A percentile compares a stretch with the other conserved stretches of the same genome.
These are phyloP conservation scores for Nitzschia sp. DNA, from an alignment of 108 stramenopile genomes.

Conservation along the genomic window DNA sequence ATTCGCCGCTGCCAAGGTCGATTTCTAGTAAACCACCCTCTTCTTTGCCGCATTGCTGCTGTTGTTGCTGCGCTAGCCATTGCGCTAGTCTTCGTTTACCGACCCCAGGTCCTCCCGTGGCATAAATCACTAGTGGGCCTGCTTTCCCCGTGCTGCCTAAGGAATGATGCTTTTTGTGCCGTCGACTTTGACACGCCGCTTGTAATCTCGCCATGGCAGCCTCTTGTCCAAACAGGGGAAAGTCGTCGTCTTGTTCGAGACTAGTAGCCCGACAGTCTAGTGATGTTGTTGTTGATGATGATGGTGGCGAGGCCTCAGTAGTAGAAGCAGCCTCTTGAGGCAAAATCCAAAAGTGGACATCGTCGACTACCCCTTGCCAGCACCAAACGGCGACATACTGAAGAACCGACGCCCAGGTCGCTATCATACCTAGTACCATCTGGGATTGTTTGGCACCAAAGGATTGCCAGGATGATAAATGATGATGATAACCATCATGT, in stretches of 20 bases:
- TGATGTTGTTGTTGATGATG: neutral
- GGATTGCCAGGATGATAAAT: too few species aligned
- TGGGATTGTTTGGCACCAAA: too few species aligned
- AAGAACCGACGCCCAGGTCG: too few species aligned
- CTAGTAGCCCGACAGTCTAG: neutral
- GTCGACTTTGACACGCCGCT: neutral
- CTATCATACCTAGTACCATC: too few species aligned
- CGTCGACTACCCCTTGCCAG: too few species aligned
- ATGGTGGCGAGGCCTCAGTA: too few species aligned
- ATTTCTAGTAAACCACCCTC: neutral
- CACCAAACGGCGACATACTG: too few species aligned
- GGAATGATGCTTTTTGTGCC: neutral
- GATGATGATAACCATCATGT: too few species aligned
- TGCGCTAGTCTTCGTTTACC: constrained; percentile 31
- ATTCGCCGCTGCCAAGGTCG: neutral
- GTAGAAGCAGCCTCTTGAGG: too few species aligned
- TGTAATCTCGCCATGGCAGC: neutral
- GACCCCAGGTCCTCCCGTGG: constrained; percentile 20
- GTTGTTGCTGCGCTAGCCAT: constrained; percentile 7
- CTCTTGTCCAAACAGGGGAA: constrained; percentile 27
- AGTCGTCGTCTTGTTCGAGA: neutral
- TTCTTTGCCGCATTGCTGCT: neutral
- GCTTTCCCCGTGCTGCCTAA: neutral
- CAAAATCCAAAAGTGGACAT: too few species aligned
- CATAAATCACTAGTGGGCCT: constrained; percentile 25